A percentile compares a stretch with the other conserved stretches of the same genome.
These are phyloP conservation scores for Ceratobasidium sp. DNA, from an alignment of 1,284 basidiomycete genomes.

Conservation along the genomic window DNA sequence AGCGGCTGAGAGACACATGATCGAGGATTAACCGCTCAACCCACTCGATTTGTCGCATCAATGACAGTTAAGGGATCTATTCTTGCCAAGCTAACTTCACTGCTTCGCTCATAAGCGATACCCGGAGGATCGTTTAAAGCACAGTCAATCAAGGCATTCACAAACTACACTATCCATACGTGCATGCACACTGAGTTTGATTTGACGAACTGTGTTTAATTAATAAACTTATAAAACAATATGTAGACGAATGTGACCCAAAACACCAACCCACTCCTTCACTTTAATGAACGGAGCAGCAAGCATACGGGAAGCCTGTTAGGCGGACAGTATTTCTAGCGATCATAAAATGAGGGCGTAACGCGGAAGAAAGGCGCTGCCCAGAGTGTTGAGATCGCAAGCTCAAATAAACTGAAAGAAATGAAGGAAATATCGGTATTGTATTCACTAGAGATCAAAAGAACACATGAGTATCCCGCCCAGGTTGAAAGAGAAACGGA, in stretches of 20 bases:
- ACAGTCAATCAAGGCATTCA: no score
- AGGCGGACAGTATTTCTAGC: constrained; percentile 44
- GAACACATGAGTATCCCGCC: not conserved
- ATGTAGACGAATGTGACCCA: constrained; percentile 31
- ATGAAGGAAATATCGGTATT: constrained; percentile 4
- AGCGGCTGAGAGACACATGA: not conserved
- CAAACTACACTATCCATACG: no score
- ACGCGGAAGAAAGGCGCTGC: constrained; percentile 77
- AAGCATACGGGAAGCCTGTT: constrained; percentile 36
- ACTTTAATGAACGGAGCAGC: constrained; percentile 13
- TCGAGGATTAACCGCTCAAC: constrained; percentile 29
- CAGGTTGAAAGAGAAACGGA: not conserved
- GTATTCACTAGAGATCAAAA: not conserved
- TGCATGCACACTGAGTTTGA: no score
- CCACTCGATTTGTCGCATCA: not conserved
- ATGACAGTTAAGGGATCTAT: constrained; percentile 18
- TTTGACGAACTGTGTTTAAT: not conserved
- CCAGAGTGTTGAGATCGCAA: constrained; percentile 85
- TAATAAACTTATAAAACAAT: constrained; percentile 8
- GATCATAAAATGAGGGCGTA: constrained; percentile 90
- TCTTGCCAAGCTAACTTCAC: not conserved
- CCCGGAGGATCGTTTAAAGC: no score
- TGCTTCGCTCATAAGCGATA: no score
- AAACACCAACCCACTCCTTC: constrained; percentile 38
- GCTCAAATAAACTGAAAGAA: constrained; percentile 2